These are phyloP conservation scores for Cinnamomum micranthum DNA, from an alignment of 164 flowering plant genomes.

Conservation along the genomic window DNA sequence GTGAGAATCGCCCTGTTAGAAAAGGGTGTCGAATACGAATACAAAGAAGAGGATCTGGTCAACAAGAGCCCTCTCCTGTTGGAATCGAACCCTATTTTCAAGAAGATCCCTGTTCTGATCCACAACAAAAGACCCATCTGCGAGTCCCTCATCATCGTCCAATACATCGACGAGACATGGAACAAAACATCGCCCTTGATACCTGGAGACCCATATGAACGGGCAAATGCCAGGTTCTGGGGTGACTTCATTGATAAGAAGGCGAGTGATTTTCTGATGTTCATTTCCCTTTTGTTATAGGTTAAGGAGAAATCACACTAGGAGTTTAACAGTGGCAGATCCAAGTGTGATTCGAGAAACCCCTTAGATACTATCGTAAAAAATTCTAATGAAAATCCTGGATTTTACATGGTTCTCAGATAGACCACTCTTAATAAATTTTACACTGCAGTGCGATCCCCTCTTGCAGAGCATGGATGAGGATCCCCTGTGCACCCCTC, in stretches of 20 bases:
- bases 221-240: slow-evolving; percentile 19
- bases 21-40: slow-evolving; percentile 29
- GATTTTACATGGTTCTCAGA: no score
- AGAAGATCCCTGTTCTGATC: slow-evolving; percentile 22
- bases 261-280: no score
- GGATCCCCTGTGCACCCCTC: no score
- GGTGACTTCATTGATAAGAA: slow-evolving; percentile 7
- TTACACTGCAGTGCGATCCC: no score
- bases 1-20: slow-evolving; percentile 30
- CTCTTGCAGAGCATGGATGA: no score
- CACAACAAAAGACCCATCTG: slow-evolving; percentile 20
- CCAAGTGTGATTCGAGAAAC: no score
- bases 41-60: slow-evolving; percentile 14
- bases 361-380: no score
- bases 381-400: no score
- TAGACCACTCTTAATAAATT: no score
- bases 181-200: slow-evolving; percentile 8
- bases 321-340: no score
- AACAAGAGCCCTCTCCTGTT: slow-evolving; percentile 16
- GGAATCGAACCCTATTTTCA: slow-evolving; percentile 15
- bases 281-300: no score
- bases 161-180: slow-evolving; percentile 23
- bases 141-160: slow-evolving; percentile 24
- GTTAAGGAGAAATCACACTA: no score
- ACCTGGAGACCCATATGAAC: slow-evolving; percentile 14